These are phyloP conservation scores for Pseudogymnoascus sp. DNA, from an alignment of 2,329 filamentous ascomycete species.

Conservation along the genomic window DNA sequence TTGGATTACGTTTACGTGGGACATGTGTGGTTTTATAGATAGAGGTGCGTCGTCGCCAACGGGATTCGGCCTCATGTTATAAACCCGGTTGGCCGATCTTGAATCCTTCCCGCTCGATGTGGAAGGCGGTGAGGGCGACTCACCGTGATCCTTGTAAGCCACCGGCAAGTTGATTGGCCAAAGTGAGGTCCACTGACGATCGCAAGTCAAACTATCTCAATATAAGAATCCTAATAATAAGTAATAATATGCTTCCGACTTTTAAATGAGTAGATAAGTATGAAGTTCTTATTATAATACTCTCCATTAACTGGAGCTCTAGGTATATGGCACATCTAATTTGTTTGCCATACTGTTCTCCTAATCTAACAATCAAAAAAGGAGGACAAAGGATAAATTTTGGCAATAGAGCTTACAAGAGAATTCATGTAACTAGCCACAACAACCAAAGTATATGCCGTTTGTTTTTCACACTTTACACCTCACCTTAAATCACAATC, in stretches of 20 bases:
- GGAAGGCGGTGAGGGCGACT: background rate
- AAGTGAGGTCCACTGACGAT: background rate
- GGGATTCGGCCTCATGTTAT: background rate
- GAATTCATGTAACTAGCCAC: background rate
- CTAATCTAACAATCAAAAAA: no score
- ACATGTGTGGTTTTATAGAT: background rate
- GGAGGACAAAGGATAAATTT: no score
- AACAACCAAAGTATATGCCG: background rate
- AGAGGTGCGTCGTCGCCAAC: background rate
- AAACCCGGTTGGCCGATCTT: slow-evolving; percentile 1
- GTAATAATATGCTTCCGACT: background rate
- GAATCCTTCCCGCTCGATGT: background rate
- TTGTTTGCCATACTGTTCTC: background rate
- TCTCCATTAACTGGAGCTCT: background rate
- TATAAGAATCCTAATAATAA: background rate
- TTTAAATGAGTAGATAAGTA: background rate
- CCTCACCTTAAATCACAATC: background rate
- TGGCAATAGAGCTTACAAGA: background rate
- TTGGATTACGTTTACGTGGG: background rate
- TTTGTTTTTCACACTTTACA: background rate
- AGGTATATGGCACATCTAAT: background rate
- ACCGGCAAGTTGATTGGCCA: background rate
- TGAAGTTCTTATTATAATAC: background rate
- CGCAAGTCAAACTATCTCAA: background rate
- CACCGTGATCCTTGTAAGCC: background rate